These are phyloP conservation scores for Penicillium turbatum DNA, from an alignment of 495 filamentous ascomycete genomes.

Conservation along the genomic window DNA sequence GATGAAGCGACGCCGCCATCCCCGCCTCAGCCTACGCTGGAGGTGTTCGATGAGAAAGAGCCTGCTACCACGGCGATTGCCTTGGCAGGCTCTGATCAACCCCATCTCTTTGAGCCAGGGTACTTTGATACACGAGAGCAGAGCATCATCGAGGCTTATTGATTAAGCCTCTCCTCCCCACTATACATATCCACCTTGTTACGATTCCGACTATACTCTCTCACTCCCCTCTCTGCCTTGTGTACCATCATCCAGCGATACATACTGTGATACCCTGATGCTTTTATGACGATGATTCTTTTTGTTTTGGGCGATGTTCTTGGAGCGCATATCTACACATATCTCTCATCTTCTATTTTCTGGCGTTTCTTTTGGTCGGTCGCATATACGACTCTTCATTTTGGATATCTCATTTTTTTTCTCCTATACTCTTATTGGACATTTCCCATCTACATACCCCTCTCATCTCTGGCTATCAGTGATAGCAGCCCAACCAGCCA, in stretches of 20 bases:
- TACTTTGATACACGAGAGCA: constrained; percentile 55
- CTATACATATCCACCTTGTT: neutral
- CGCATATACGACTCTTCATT: constrained; percentile 8
- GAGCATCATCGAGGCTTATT: constrained; percentile 43
- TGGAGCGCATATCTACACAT: neutral
- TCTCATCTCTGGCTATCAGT: constrained; percentile 6
- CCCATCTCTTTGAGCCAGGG: constrained; percentile 53
- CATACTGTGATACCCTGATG: constrained; percentile 26
- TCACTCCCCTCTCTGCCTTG: constrained; percentile 13
- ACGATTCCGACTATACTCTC: neutral
- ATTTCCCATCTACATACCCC: constrained; percentile 9
- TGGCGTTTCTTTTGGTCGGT: constrained; percentile 11
- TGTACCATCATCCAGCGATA: constrained; percentile 24
- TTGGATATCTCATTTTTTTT: constrained; percentile 16
- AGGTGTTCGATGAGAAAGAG: constrained; percentile 68
- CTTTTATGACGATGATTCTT: constrained; percentile 15
- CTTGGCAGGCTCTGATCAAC: constrained; percentile 36
- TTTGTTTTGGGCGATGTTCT: neutral
- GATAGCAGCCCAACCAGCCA: constrained; percentile 6
- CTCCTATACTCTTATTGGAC: neutral
- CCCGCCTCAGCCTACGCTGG: constrained; percentile 61
- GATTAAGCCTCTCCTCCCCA: constrained; percentile 12
- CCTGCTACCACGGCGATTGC: constrained; percentile 49
- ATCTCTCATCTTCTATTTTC: constrained; percentile 5
- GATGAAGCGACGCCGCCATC: constrained; percentile 81